phyloP scores from a whole-genome alignment of 805 yeast species.

The Debaryomyces hansenii region DNA sequence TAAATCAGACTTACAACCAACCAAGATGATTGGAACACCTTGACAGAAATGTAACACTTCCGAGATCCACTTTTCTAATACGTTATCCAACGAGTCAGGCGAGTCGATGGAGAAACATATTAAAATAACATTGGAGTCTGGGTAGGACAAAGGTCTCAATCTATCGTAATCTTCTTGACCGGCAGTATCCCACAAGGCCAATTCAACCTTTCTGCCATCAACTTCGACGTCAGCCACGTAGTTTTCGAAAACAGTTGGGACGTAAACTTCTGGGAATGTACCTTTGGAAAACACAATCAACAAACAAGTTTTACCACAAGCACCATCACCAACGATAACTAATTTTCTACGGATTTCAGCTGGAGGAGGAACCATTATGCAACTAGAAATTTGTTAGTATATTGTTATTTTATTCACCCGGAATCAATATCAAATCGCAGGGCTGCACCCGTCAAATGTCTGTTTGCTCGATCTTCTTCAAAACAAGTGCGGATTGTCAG shows the following conservation, averaged over 20 bases:
- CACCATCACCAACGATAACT: constrained; percentile 97
- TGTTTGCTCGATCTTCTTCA: not conserved
- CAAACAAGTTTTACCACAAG: constrained; percentile 94
- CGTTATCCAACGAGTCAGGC: constrained; percentile 91
- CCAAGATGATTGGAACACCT: constrained; percentile 88
- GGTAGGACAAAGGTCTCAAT: constrained; percentile 86
- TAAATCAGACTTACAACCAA: constrained; percentile 89
- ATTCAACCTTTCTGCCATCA: constrained; percentile 65
- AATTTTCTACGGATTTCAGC: constrained; percentile 72
- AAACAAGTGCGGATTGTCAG: not conserved
- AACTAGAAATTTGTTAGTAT: constrained; percentile 4
- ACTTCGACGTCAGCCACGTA: constrained; percentile 92
- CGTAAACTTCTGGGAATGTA: constrained; percentile 92
- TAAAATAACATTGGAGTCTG: constrained; percentile 87
- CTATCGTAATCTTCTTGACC: constrained; percentile 98
- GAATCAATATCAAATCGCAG: not conserved
- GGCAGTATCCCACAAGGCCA: constrained; percentile 97
- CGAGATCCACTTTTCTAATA: constrained; percentile 93
- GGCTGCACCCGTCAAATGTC: not conserved
- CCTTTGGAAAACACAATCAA: constrained; percentile 81
- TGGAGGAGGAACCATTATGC: constrained; percentile 43
- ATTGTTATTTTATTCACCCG: not conserved
- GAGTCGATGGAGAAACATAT: constrained; percentile 90
- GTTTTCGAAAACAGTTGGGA: constrained; percentile 95
- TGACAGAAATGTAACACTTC: constrained; percentile 94